phyloP scores from a whole-genome alignment of 1,284 basidiomycete genomes.

The Ganoderma multipileum region DNA sequence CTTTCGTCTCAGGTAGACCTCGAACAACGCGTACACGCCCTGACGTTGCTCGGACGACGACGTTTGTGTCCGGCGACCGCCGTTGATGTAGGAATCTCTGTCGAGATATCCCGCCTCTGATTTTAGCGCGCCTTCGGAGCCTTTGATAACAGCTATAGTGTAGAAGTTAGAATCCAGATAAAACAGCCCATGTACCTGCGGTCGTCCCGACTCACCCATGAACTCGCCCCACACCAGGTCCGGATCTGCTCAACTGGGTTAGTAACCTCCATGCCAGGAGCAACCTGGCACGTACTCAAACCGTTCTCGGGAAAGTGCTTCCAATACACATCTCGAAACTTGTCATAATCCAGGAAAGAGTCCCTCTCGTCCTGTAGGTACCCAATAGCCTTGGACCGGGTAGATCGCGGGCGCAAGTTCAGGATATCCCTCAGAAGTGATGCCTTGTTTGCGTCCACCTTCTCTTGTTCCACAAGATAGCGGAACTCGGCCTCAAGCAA shows the following conservation, averaged over 20 bases:
- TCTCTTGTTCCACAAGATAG: neutral
- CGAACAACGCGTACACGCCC: conserved; percentile 20
- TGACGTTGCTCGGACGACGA: conserved; percentile 28
- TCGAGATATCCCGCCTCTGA: conserved; percentile 49
- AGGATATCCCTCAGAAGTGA: neutral
- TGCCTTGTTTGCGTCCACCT: neutral
- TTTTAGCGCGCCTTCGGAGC: conserved; percentile 58
- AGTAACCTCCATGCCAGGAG: no score
- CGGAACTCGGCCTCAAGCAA: conserved; percentile 50
- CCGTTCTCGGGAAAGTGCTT: conserved; percentile 60
- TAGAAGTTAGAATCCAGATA: neutral
- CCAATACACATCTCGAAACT: conserved; percentile 67
- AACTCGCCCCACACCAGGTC: conserved; percentile 72
- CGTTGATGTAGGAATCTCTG: conserved; percentile 49
- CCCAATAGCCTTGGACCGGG: neutral
- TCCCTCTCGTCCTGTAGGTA: neutral
- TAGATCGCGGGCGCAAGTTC: neutral
- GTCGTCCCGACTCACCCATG: conserved; percentile 49
- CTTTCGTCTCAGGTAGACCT: conserved; percentile 58
- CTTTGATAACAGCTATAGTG: conserved; percentile 67
- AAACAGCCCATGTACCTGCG: no score
- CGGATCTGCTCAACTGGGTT: conserved; percentile 50
- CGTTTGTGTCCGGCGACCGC: conserved; percentile 41
- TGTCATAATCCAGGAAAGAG: conserved; percentile 51
- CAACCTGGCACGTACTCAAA: conserved; percentile 49